Base-by-base conservation (phyloP, 2,329 filamentous ascomycete species). In the Calonectria crousiana region DNA sequence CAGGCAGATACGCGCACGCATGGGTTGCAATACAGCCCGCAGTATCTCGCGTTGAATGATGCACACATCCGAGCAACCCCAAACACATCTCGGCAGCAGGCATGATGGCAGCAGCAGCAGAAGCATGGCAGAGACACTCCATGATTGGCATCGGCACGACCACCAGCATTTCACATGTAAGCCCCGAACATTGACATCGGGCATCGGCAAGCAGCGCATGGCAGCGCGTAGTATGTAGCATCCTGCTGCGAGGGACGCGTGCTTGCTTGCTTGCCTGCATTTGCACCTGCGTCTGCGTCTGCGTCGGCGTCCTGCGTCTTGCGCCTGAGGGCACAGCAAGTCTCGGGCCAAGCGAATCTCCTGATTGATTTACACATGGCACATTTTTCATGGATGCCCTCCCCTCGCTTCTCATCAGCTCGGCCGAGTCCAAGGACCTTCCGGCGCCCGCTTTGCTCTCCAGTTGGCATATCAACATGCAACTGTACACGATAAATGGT, bases 1-100 rank as follows among this genome's bases (percentile, higher is more conserved):
- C 9, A 32, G 6, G 32, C 28, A 56, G 6, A 32, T 16, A 34
- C 52, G 32, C 52, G 30, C 53, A 38, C 38, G 14, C 62, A 73
- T 71, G 49, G 60, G 72, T 62, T 62, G 67, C 67, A 69, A 56
- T 65, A 64, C 64, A 56, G 66, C 51, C 56, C 66, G 49, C 67
- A 76, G 68, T 32, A 51, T 60, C 72, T 71, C 51, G 47, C 58
- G 44, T 34, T 60, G 23, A 51, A 52, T 53, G 34, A n/a, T n/a
- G n/a, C 18, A 28, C 66, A 58, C 56, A 56, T 30, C 30, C 36
- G 56, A 34, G 60, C 64, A 23, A 41, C 30, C 32, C n/a, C n/a
- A n/a, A n/a, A 67, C 28, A 38, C 30, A 49, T 38, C 44, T 67
- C 47, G 64, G 64, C 64, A 67, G 14, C 26, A 23, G 47, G 64